Base-by-base conservation (phyloP, 2,329 filamentous ascomycete species). In the Colletotrichum cuscutae region DNA sequence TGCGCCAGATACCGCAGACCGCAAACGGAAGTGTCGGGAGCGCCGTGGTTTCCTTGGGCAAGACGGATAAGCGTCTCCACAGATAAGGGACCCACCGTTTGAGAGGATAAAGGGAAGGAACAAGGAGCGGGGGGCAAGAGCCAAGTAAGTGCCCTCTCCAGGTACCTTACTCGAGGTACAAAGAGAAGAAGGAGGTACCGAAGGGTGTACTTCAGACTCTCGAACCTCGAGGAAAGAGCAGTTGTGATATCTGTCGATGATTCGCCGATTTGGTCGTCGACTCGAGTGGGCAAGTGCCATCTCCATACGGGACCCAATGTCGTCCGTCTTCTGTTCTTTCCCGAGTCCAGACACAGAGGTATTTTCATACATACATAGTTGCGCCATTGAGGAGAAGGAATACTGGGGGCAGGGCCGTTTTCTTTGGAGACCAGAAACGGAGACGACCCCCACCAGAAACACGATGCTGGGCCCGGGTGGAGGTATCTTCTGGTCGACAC, bases 11-110 rank as follows among this genome's bases (percentile, higher is more conserved):
- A 22, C 11, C 30, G 30, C 24, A 52, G 59, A 46, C 24, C 24
- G 71, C 46, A 70, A 61, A 65, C 56, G 71, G 71, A 73, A 65
- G 35, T 60, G 28, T 58, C 71, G 71, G 61, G 13, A 65, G 60
- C 13, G 61, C 61, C 70, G 60, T 70, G 46, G 42, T 28, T 46
- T 35, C 64, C 26, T 26, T 35, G 13, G 52, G 12, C 15, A 5
- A 59, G 54, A 71, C 62, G 62, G 62, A 71, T 32, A 65, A 65
- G 52, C 26, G 26, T 15, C 37, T 52, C 24, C 22, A 24, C 8
- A 42, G 30, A 22, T 11, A 35, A 30, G 35, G 24, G 57, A 57
- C 24, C 32, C 26, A 46, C 64, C 61, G 61, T 52, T 52, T 49
- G 5, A 11, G 28, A 30, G 42, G 37, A 52, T 26, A n/a, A 22